Evolutionary conservation across 495 filamentous ascomycete species (phyloP).

Genomic region (Xylaria bambusicola): DNA sequence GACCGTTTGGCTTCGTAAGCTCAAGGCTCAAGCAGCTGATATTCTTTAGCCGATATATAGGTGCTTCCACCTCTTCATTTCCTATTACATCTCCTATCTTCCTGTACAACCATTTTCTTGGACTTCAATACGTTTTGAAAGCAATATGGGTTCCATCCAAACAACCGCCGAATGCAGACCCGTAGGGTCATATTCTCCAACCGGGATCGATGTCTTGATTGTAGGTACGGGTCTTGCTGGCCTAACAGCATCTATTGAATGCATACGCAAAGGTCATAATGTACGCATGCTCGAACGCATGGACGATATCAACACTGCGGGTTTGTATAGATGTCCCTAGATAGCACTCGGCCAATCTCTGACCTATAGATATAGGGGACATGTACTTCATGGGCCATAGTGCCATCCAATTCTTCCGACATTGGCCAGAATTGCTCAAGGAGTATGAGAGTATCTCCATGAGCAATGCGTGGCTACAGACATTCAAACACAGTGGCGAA

Average conservation of each 20-base stretch:
- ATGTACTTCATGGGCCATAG: slow-evolving; percentile 57
- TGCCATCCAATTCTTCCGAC: slow-evolving; percentile 51
- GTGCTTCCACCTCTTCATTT: not conserved
- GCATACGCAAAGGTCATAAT: slow-evolving; percentile 62
- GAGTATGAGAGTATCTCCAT: slow-evolving; percentile 51
- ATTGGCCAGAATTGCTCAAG: slow-evolving; percentile 57
- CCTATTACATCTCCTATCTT: not conserved
- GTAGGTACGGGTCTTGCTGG: slow-evolving; percentile 67
- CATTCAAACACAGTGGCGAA: slow-evolving; percentile 55
- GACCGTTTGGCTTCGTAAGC: not conserved
- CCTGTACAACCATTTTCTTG: slow-evolving; percentile 3
- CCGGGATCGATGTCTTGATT: slow-evolving; percentile 59
- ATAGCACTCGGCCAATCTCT: not conserved
- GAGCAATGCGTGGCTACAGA: slow-evolving; percentile 52
- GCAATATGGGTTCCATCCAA: slow-evolving; percentile 34
- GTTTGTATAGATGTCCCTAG: slow-evolving; percentile 25
- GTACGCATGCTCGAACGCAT: slow-evolving; percentile 59
- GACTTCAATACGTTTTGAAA: not conserved
- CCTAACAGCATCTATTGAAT: slow-evolving; percentile 65
- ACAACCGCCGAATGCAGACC: slow-evolving; percentile 31
- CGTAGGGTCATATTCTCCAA: slow-evolving; percentile 42
- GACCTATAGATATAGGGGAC: slow-evolving; percentile 44
- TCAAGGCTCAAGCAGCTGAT: not conserved
- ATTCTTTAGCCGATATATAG: not conserved
- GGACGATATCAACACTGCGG: slow-evolving; percentile 41